These are phyloP conservation scores for Epichloe sibirici DNA, from an alignment of 2,329 filamentous ascomycete species.

Conservation along the genomic window DNA sequence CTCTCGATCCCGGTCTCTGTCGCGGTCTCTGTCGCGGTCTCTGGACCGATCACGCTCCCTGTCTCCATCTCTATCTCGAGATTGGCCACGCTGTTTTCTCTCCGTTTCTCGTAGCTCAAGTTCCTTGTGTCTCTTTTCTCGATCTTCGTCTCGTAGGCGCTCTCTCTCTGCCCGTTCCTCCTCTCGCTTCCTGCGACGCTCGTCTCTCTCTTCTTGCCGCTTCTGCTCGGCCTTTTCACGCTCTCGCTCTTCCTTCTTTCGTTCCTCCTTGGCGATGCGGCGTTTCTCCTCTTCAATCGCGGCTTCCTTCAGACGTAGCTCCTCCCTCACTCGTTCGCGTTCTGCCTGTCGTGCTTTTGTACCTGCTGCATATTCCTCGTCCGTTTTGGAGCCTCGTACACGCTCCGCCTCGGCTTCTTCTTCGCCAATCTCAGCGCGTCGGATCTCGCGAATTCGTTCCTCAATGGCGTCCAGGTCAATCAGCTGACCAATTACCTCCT, in stretches of 20 bases:
- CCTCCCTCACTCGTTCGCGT: conserved; percentile 48
- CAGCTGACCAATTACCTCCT: conserved; percentile 52
- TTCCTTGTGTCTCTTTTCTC: conserved; percentile 28
- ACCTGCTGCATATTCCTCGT: conserved; percentile 60
- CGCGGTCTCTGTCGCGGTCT: conserved; percentile 12
- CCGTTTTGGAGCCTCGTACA: conserved; percentile 54
- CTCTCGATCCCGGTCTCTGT: conserved; percentile 20
- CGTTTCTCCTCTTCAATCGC: conserved; percentile 51
- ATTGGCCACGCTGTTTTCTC: conserved; percentile 13
- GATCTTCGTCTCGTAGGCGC: conserved; percentile 27
- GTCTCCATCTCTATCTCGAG: background rate
- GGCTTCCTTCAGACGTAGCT: conserved; percentile 45
- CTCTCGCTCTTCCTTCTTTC: conserved; percentile 36
- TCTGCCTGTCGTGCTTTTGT: conserved; percentile 47
- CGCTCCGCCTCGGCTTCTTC: conserved; percentile 56
- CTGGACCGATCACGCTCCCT: conserved; percentile 15
- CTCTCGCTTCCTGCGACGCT: conserved; percentile 37
- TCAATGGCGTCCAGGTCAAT: conserved; percentile 60
- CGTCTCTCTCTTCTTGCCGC: conserved; percentile 38
- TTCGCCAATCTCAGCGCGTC: conserved; percentile 55
- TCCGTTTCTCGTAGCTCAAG: conserved; percentile 26
- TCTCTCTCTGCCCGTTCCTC: conserved; percentile 45
- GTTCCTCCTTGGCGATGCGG: conserved; percentile 44
- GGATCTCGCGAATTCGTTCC: conserved; percentile 54
- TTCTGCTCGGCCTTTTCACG: conserved; percentile 37